These are phyloP conservation scores for Raffaelea albimanens DNA, from an alignment of 2,329 filamentous ascomycete species.

Conservation along the genomic window DNA sequence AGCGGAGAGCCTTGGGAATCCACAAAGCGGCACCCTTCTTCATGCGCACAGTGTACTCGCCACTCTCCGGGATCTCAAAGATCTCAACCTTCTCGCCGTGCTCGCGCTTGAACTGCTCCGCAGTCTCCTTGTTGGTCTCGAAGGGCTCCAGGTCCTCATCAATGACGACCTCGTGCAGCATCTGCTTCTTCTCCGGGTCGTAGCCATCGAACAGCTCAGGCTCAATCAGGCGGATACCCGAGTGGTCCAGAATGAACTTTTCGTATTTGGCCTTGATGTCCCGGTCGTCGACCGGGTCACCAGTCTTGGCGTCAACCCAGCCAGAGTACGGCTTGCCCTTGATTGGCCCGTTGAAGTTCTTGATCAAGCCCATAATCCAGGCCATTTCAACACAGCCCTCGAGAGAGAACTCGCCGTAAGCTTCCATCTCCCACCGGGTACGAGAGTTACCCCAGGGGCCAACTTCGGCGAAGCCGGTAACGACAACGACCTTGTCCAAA, in stretches of 20 bases:
- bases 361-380: constrained; percentile 99
- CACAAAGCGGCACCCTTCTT: constrained; percentile 92
- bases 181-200: constrained; percentile 96
- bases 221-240: constrained; percentile 94
- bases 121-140: constrained; percentile 93
- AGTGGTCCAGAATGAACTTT: constrained; percentile 91
- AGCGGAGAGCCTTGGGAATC: constrained; percentile 94
- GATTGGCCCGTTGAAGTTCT: constrained; percentile 91
- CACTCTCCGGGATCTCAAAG: constrained; percentile 87
- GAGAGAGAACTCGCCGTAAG: constrained; percentile 88
- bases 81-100: constrained; percentile 97
- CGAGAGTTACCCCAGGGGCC: constrained; percentile 98
- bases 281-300: constrained; percentile 94
- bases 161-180: constrained; percentile 95
- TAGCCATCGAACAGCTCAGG: constrained; percentile 95
- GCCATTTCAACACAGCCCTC: constrained; percentile 99
- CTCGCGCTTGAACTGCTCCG: constrained; percentile 92
- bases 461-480: constrained; percentile 92
- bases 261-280: constrained; percentile 97
- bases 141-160: constrained; percentile 96
- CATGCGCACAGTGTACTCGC: constrained; percentile 88
- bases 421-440: constrained; percentile 99
- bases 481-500: constrained; percentile 93
- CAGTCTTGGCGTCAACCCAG: constrained; percentile 91
- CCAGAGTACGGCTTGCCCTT: constrained; percentile 96